Conservation (phyloP, 164 flowering plant species). For the Saururus chinensis region DNA sequence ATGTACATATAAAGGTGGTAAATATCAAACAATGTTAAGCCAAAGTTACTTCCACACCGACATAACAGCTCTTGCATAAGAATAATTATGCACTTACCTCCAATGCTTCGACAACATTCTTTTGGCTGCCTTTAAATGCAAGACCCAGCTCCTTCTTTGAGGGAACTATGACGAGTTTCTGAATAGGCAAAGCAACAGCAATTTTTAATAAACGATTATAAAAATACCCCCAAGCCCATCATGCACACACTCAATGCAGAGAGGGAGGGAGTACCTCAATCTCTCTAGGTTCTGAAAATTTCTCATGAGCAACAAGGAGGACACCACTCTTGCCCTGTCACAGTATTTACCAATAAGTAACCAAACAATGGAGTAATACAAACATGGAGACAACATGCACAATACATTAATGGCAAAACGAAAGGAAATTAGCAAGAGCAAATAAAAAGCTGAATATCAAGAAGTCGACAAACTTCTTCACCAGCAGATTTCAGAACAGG, state of each 20-base stretch:
- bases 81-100: constrained; percentile 44
- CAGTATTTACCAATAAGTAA: background rate
- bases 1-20: background rate
- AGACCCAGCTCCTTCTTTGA: constrained; percentile 84
- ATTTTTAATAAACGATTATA: too few relatives aligned
- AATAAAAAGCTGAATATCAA: too few relatives aligned
- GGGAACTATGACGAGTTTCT: constrained; percentile 79
- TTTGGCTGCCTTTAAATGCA: constrained; percentile 84
- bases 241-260: too few relatives aligned
- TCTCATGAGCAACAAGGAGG: constrained; percentile 55
- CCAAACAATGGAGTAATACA: background rate
- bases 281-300: constrained; percentile 63
- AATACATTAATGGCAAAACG: too few relatives aligned
- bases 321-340: constrained; percentile 84
- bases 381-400: background rate
- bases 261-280: constrained; percentile 52
- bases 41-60: background rate
- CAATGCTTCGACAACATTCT: constrained; percentile 78
- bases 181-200: constrained; percentile 9
- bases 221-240: too few relatives aligned
- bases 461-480: too few relatives aligned
- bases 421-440: too few relatives aligned
- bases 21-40: background rate
- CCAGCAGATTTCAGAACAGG: background rate
- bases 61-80: background rate